phyloP scores from a whole-genome alignment of 148 eudicot species.

The Chenopodium album region DNA sequence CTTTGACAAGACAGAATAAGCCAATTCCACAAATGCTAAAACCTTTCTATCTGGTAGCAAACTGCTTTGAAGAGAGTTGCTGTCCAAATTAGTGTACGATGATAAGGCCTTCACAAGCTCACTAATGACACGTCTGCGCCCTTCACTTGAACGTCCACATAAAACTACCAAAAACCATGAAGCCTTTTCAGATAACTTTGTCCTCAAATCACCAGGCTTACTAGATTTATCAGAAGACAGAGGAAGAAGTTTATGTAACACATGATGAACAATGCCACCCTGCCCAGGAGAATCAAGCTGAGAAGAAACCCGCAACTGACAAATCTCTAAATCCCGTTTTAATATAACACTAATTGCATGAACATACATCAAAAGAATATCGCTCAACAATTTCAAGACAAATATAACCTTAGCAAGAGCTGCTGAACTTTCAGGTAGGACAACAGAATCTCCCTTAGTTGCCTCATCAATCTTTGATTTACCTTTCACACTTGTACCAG shows the following conservation, averaged over 20 bases:
- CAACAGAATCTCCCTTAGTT: conserved; percentile 46
- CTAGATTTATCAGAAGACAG: conserved; percentile 51
- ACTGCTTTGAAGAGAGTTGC: conserved; percentile 51
- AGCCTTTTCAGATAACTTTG: conserved; percentile 91
- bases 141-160: conserved; percentile 96
- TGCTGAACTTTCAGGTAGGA: conserved; percentile 67
- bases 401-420: conserved; percentile 81
- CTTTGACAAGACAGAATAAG: conserved; percentile 81
- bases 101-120: conserved; percentile 90
- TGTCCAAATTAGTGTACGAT: conserved; percentile 41
- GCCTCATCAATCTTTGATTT: conserved; percentile 86
- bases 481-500: conserved; percentile 66
- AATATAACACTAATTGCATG: conserved; percentile 81
- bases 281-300: conserved; percentile 48
- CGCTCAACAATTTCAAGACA: conserved; percentile 86
- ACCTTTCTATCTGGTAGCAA: conserved; percentile 81
- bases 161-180: conserved; percentile 93
- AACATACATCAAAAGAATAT: conserved; percentile 89
- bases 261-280: conserved; percentile 85
- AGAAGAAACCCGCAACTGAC: conserved; percentile 54
- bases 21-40: conserved; percentile 77
- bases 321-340: conserved; percentile 74
- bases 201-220: conserved; percentile 74
- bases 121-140: conserved; percentile 80
- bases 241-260: conserved; percentile 73